Base-by-base conservation (phyloP, 164 flowering plant species). In the Brasenia schreberi region DNA sequence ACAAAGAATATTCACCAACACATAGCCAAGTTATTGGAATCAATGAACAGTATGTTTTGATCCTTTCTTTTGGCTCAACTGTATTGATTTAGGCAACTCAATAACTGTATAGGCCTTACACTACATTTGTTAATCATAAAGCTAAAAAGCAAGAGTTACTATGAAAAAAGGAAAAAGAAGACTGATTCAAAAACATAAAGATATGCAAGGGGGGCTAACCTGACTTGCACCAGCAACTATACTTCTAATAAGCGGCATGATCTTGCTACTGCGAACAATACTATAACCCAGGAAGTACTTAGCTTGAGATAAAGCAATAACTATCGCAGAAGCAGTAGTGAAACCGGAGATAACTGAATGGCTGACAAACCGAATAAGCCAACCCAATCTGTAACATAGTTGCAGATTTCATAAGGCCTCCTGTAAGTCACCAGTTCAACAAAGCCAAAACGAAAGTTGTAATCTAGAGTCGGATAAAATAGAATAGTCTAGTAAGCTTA, bases 301-400 rank as follows among this genome's bases (percentile, higher is more conserved):
- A 71, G 83, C 90, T 83, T 95, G 97, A 66, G 99, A 95, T 69
- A 95, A 74, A 59, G 80, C 97, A 77, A 95, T 95, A 60, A 88
- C 87, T 72, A 95, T 77, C 69, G 99, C 99, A 43, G 97, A 95
- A 65, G 99, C 86, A 49, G 96, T 83, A 18, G 99, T 92, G 75
- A 95, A 95, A 68, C 99, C 97, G 81, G 99, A 95, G 68, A 89
- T 95, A 66, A 95, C 99, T 66, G 97, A 83, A 74, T 89, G 97
- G 73, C 96, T 94, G 72, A 91, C 87, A 77, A 94, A 94, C 63
- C 99, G 96, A 66, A 94, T 75, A 68, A 91, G 80, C 97, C 99
- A 94, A 66, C 99, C 97, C 68, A 91, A 88, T 87, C 99, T 94
- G 68, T 62, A 61, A 16, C 11, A 45, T 7, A 45, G 10, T 45